phyloP scores from a whole-genome alignment of 1,284 basidiomycete species.

The Leccinum colubrinum region DNA sequence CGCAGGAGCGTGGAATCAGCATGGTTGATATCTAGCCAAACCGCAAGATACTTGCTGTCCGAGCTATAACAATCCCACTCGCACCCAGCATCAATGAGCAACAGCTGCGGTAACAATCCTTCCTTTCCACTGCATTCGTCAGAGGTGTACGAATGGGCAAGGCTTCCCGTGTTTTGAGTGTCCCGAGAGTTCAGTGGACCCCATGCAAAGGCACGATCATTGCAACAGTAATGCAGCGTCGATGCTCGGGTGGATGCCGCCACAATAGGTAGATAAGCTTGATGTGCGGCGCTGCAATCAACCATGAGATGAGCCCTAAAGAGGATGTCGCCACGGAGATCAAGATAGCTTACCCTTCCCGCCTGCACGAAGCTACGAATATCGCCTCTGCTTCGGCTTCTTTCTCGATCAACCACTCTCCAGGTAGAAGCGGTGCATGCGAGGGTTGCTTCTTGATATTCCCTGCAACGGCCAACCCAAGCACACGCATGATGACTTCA shows the following conservation, averaged over 20 bases:
- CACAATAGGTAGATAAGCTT: conserved; percentile 89
- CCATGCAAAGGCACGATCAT: conserved; percentile 78
- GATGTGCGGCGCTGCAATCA: conserved; percentile 65
- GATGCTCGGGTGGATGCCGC: conserved; percentile 82
- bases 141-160: conserved; percentile 37
- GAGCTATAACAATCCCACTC: conserved; percentile 84
- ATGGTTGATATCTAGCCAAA: not conserved
- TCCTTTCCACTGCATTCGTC: conserved; percentile 19
- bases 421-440: conserved; percentile 54
- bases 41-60: conserved; percentile 50
- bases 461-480: conserved; percentile 69
- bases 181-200: conserved; percentile 63
- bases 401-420: conserved; percentile 85
- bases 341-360: conserved; percentile 64
- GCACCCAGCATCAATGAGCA: conserved; percentile 91
- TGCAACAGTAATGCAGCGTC: conserved; percentile 89
- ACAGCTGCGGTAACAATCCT: conserved; percentile 67
- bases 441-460: conserved; percentile 40
- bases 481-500: conserved; percentile 86
- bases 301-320: conserved; percentile 4
- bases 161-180: conserved; percentile 48
- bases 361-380: conserved; percentile 83
- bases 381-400: conserved; percentile 91
- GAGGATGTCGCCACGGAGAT: not conserved
- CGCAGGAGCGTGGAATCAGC: not conserved